A percentile compares a stretch with the other conserved stretches of the same genome.
Conservation (phyloP, 768 basidiomycete species). For the Termitomyces sp. region DNA sequence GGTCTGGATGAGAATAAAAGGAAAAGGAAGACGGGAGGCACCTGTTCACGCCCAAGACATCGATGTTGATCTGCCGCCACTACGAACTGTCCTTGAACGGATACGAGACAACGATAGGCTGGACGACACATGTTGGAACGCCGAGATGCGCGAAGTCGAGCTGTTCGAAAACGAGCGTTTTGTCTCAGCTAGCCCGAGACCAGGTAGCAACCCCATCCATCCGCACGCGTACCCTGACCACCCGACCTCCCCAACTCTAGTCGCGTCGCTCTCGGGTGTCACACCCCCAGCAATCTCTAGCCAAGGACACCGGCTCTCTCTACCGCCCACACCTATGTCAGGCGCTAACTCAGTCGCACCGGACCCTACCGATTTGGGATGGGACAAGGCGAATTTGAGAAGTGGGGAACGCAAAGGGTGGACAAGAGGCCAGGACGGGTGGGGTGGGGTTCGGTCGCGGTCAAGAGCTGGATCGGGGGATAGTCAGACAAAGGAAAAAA, state of each 20-base stretch:
- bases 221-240: background rate
- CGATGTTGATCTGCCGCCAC: background rate
- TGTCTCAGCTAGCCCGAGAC: background rate
- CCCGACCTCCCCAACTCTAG: background rate
- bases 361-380: slow-evolving; percentile 15
- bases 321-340: background rate
- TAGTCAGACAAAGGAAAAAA: slow-evolving; percentile 16
- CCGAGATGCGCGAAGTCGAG: slow-evolving; percentile 64
- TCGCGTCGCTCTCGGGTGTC: background rate
- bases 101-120: slow-evolving; percentile 63
- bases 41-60: background rate
- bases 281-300: background rate
- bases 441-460: slow-evolving; percentile 41
- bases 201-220: background rate
- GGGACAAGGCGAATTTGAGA: slow-evolving; percentile 39
- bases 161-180: slow-evolving; percentile 80
- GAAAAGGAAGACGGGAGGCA: background rate
- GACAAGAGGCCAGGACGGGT: slow-evolving; percentile 69
- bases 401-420: slow-evolving; percentile 53
- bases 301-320: background rate
- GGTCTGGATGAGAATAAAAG: background rate
- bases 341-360: background rate
- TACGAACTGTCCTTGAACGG: slow-evolving; percentile 26
- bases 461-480: slow-evolving; percentile 4
- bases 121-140: slow-evolving; percentile 55